Percentiles rank a stretch among this genome's conserved stretches.
Conservation (phyloP, 306 rosid species). For the Rosa lucieae region DNA sequence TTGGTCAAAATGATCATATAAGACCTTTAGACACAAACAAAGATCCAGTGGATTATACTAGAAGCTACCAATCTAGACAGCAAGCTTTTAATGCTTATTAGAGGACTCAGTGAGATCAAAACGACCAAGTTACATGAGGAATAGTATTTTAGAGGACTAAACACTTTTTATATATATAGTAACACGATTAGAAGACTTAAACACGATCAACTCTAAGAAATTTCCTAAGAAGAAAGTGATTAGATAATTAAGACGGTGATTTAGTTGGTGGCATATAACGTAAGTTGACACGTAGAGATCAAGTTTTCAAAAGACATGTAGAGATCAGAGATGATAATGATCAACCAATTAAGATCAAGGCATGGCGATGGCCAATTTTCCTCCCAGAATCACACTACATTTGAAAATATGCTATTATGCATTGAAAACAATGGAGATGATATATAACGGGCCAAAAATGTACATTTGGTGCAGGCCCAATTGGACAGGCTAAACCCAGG, state of each 20-base stretch:
- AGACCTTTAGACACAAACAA: neutral
- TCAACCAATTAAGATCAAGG: too few species aligned
- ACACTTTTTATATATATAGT: neutral
- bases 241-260: neutral
- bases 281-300: neutral
- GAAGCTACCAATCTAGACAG: neutral
- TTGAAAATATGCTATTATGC: neutral
- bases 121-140: neutral
- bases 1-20: too few species aligned
- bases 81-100: neutral
- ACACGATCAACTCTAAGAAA: neutral
- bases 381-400: neutral
- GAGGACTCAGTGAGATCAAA: neutral
- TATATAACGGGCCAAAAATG: too few species aligned
- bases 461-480: neutral
- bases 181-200: neutral
- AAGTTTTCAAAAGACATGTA: neutral
- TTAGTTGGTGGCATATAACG: too few species aligned
- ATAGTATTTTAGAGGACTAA: neutral
- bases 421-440: too few species aligned
- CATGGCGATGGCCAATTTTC: neutral
- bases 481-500: neutral
- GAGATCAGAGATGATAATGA: neutral
- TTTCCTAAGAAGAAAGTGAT: neutral
- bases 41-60: too few species aligned